Evolutionary conservation across 2,329 filamentous ascomycete species (phyloP), one percentile per base, ranked within the genome.

Genomic region (Scorias spongiosa): DNA sequence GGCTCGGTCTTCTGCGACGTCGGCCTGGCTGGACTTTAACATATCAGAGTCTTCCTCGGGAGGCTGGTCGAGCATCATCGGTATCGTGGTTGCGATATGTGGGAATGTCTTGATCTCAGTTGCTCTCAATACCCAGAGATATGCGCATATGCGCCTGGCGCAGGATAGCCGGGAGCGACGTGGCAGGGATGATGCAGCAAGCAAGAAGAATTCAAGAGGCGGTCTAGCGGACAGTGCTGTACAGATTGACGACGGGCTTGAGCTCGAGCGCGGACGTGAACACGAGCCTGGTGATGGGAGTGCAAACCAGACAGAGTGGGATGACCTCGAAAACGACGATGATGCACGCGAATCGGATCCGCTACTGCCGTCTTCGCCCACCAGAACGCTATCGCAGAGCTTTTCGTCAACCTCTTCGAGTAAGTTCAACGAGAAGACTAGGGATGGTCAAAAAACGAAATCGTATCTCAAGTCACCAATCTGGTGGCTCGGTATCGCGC

Each of bases 101-200:
- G 91, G 91, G 44, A 98, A 98, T 57, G 70, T 95, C 29, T 74
- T 98, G 43, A 96, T 98, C 52, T 93, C 89, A 1, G 79, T 98
- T 49, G 91, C 91, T 10, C 76, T 98, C 48, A 98, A 98, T 59
- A 89, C 93, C 41, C 91, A 98, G 64, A 79, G 91, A 51, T 96
- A 96, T 61, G 89, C 91, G 29, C 91, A 98, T 59, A 85, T 91
- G 45, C 76, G 81, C 45, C 73, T 98, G 48, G 78, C 85, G 49
- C 74, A 80, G 53, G 79, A 88, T 60, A 77, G 74, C 52, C 70
- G 74, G 39, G 72, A 75, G 48, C 38, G 45, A 34, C 50, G 53
- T 32, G 52, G 58, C 44, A 55, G 56, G 43, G 43, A 45, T 32
- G 61, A 60, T 42, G 60, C 62, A 39, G 41, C 57, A 50, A 49